These are phyloP conservation scores for Purpureocillium takamizusanense DNA, from an alignment of 2,329 filamentous ascomycete genomes.

Conservation along the genomic window DNA sequence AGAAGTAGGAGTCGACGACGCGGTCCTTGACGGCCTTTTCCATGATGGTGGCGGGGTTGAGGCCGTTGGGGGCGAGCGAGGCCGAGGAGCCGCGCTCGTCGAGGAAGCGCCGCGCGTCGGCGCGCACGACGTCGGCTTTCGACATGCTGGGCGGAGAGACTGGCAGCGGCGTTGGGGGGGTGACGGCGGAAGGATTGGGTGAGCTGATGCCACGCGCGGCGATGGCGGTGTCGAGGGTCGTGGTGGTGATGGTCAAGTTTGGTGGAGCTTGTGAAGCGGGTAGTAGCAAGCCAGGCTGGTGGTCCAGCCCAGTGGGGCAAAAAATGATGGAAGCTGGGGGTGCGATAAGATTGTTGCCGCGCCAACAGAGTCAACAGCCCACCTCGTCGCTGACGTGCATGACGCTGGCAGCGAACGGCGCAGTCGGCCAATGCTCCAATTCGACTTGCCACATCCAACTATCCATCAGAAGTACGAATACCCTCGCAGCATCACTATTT, in stretches of 20 bases:
- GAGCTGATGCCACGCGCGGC: not conserved
- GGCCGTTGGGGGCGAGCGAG: constrained; percentile 69
- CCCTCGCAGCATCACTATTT: too few relatives aligned
- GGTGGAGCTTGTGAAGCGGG: too few relatives aligned
- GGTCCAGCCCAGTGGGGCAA: not conserved
- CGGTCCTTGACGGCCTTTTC: constrained; percentile 93
- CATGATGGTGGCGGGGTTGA: constrained; percentile 92
- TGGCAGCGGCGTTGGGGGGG: too few relatives aligned
- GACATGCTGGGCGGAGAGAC: constrained; percentile 19
- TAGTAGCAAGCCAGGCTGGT: not conserved
- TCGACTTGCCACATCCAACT: too few relatives aligned
- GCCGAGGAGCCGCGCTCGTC: constrained; percentile 81
- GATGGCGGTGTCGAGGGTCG: constrained; percentile 1
- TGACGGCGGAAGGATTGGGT: constrained; percentile 3
- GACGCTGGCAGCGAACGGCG: too few relatives aligned
- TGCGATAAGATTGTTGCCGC: constrained; percentile 35
- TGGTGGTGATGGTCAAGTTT: not conserved
- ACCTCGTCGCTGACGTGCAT: constrained; percentile 1
- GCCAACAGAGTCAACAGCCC: constrained; percentile 22
- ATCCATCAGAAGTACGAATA: too few relatives aligned
- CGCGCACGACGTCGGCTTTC: constrained; percentile 52
- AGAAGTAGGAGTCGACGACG: constrained; percentile 92
- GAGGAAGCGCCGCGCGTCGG: constrained; percentile 74
- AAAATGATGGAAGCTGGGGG: constrained; percentile 2
- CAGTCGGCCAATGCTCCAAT: too few relatives aligned